Evolutionary conservation across 2,329 filamentous ascomycete genomes (phyloP).

Genomic region (Botrytis squamosa): DNA sequence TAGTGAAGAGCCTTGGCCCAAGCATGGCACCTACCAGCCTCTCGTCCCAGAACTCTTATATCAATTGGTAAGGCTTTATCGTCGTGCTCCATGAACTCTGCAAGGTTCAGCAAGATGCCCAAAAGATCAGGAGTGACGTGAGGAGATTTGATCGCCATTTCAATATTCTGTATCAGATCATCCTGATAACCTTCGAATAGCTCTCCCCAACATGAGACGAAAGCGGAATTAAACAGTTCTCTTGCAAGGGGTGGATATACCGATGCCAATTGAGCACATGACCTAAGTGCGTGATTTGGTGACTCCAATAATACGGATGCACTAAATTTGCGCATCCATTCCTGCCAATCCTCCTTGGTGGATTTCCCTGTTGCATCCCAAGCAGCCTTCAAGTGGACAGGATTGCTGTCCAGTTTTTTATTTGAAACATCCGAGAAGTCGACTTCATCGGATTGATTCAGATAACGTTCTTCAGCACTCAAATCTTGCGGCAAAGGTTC

Average conservation of each 20-base stretch:
- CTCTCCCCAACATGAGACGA: slow-evolving; percentile 98
- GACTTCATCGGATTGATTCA: slow-evolving; percentile 74
- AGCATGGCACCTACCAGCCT: slow-evolving; percentile 94
- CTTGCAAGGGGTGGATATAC: slow-evolving; percentile 88
- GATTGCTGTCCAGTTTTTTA: slow-evolving; percentile 96
- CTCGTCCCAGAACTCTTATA: slow-evolving; percentile 88
- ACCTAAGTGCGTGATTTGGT: slow-evolving; percentile 89
- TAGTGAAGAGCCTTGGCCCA: slow-evolving; percentile 98
- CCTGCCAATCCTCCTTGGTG: slow-evolving; percentile 97
- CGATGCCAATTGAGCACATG: slow-evolving; percentile 87
- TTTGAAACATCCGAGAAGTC: slow-evolving; percentile 79
- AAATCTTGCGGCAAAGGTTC: slow-evolving; percentile 94
- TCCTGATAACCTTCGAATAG: slow-evolving; percentile 96
- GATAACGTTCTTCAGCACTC: slow-evolving; percentile 79
- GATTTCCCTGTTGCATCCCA: slow-evolving; percentile 98
- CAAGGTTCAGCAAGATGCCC: slow-evolving; percentile 89
- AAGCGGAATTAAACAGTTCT: slow-evolving; percentile 96
- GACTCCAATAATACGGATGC: slow-evolving; percentile 93
- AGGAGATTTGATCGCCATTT: slow-evolving; percentile 90
- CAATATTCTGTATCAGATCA: slow-evolving; percentile 91
- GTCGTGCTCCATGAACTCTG: slow-evolving; percentile 99
- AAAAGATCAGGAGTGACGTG: slow-evolving; percentile 95
- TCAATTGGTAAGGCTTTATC: slow-evolving; percentile 98
- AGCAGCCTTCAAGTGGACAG: slow-evolving; percentile 92
- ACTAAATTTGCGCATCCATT: slow-evolving; percentile 97